Conservation (phyloP, 805 yeast genomes). For the Ogataea pilisensis region DNA sequence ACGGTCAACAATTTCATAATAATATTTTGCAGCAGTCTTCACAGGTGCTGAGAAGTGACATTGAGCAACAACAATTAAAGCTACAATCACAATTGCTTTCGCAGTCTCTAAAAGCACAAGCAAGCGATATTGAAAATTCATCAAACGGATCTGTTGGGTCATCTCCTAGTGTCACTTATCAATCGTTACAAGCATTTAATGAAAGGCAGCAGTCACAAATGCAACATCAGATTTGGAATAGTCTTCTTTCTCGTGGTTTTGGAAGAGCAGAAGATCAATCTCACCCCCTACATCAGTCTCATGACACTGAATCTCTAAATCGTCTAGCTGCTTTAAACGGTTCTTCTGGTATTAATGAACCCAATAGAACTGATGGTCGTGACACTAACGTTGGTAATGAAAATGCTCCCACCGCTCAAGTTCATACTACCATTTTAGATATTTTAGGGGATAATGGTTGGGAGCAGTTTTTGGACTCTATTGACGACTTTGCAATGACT, state of each 20-base stretch:
- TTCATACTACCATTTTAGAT: conserved; percentile 23
- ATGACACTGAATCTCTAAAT: too few relatives aligned
- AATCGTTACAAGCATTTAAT: conserved; percentile 3
- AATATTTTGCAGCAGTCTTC: not conserved
- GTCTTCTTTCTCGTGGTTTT: not conserved
- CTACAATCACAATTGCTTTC: not conserved
- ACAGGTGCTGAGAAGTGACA: not conserved
- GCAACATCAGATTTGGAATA: conserved; percentile 2
- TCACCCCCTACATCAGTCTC: not conserved
- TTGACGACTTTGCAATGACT: conserved; percentile 25
- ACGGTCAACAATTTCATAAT: too few relatives aligned
- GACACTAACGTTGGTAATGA: too few relatives aligned
- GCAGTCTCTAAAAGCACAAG: not conserved
- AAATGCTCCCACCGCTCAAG: not conserved
- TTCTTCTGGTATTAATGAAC: conserved; percentile 1
- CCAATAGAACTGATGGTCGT: not conserved
- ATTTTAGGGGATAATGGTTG: conserved; percentile 31
- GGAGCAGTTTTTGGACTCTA: conserved; percentile 26
- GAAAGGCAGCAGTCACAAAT: conserved; percentile 1
- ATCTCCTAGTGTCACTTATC: conserved; percentile 1
- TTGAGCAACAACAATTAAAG: not conserved
- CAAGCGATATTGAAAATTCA: not conserved
- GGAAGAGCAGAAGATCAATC: not conserved
- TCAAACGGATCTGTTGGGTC: not conserved
- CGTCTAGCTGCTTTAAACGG: conserved; percentile 1